Conservation (phyloP, 1,284 basidiomycete genomes). For the Somion occarium region DNA sequence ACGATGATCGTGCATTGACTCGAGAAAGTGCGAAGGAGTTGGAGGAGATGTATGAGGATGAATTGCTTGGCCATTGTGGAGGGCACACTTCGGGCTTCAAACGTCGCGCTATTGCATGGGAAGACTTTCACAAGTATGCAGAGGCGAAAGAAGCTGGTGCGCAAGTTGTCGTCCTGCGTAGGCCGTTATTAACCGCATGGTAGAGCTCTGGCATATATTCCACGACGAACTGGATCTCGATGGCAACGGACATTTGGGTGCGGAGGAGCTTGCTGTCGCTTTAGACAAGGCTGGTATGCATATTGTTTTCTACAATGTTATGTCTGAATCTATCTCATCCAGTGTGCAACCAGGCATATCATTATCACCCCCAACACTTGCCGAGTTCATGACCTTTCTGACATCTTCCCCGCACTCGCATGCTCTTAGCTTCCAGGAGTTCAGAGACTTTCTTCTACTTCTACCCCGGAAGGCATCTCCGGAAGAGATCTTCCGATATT, state of each 20-base stretch:
- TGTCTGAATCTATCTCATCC: neutral
- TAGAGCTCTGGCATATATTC: conserved; percentile 87
- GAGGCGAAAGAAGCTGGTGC: conserved; percentile 76
- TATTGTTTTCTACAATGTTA: neutral
- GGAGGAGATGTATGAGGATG: conserved; percentile 71
- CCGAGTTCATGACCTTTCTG: conserved; percentile 79
- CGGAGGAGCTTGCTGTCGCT: conserved; percentile 65
- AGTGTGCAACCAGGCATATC: conserved; percentile 53
- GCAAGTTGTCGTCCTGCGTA: neutral
- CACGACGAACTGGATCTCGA: conserved; percentile 86
- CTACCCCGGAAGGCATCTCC: conserved; percentile 79
- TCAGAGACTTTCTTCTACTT: conserved; percentile 86
- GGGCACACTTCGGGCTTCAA: conserved; percentile 41
- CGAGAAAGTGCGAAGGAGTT: conserved; percentile 67
- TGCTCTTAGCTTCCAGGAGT: conserved; percentile 80
- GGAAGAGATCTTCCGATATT: conserved; percentile 84
- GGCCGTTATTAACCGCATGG: conserved; percentile 7
- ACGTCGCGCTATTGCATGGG: conserved; percentile 61
- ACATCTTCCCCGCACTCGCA: conserved; percentile 63
- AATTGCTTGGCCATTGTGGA: conserved; percentile 64
- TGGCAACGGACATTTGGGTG: conserved; percentile 77
- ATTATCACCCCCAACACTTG: conserved; percentile 59
- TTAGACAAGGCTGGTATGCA: conserved; percentile 68
- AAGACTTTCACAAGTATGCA: conserved; percentile 74
- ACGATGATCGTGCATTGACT: conserved; percentile 40